Percentiles rank a stretch among this genome's conserved stretches.
Conservation (phyloP, 371 early-diverging fungal species). For the Umbelopsis sp. region DNA sequence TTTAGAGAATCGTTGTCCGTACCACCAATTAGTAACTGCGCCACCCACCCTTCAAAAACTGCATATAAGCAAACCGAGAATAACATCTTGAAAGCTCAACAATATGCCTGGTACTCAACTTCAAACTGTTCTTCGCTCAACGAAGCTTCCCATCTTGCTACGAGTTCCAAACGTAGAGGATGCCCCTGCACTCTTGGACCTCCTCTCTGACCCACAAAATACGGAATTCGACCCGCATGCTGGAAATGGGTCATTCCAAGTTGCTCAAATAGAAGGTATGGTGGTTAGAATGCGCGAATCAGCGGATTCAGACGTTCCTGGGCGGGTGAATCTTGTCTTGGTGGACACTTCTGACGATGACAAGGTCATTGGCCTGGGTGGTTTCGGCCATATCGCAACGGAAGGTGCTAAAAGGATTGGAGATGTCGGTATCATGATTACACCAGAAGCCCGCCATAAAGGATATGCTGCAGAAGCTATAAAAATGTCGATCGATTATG, state of each 20-base stretch:
- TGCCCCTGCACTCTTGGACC: neutral
- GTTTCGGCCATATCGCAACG: neutral
- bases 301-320: conserved; percentile 6
- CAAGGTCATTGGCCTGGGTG: conserved; percentile 14
- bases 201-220: conserved; percentile 3
- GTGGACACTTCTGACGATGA: conserved; percentile 10
- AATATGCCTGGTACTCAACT: conserved; percentile 17
- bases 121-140: neutral
- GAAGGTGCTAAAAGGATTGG: conserved; percentile 1
- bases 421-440: conserved; percentile 16
- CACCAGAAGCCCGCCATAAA: conserved; percentile 2
- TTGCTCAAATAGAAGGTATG: neutral
- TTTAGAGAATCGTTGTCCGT: no score
- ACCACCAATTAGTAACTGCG: no score
- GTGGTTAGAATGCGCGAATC: conserved; percentile 12
- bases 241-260: neutral
- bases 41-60: no score
- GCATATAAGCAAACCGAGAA: no score
- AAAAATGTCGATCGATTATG: conserved; percentile 1
- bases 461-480: conserved; percentile 17
- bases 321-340: conserved; percentile 12
- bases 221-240: conserved; percentile 20
- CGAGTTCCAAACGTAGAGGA: conserved; percentile 5
- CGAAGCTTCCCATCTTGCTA: conserved; percentile 6
- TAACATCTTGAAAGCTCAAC: no score